These are phyloP conservation scores for Tremella yokohamensis DNA, from an alignment of 768 basidiomycete species.

Conservation along the genomic window DNA sequence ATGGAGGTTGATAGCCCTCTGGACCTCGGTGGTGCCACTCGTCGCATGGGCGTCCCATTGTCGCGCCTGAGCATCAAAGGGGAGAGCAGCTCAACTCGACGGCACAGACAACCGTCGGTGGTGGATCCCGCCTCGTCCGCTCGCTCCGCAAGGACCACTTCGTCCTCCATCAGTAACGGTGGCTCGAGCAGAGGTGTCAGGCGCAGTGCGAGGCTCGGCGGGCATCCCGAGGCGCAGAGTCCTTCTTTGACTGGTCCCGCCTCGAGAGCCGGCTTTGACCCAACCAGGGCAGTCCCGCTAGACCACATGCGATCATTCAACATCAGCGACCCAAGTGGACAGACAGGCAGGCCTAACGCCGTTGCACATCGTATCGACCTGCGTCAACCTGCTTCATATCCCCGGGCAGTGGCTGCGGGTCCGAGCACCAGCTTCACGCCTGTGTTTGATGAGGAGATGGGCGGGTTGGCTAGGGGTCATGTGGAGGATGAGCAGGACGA, in stretches of 20 bases:
- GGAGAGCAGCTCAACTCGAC: background rate
- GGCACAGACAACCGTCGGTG: background rate
- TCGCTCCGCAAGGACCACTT: background rate
- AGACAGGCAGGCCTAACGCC: background rate
- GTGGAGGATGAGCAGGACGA: conserved; percentile 5
- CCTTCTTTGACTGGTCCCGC: background rate
- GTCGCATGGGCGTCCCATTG: background rate
- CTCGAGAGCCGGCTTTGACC: background rate
- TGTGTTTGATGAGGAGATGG: conserved; percentile 24
- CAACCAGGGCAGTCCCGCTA: background rate
- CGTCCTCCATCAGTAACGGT: too few species aligned
- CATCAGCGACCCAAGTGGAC: background rate
- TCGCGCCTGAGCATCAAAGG: background rate
- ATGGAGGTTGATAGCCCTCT: conserved; percentile 7
- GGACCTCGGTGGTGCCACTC: background rate
- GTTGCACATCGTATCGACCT: too few species aligned
- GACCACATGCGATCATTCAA: background rate
- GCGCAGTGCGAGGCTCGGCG: background rate
- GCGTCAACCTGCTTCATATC: background rate
- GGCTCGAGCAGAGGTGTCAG: background rate
- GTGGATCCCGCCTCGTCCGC: background rate
- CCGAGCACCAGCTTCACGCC: conserved; percentile 18
- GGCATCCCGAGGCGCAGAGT: background rate
- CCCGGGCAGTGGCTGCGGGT: background rate
- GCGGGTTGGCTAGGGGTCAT: background rate